phyloP scores from a whole-genome alignment of 176 grass and related monocot species.

The Eleusine coracana region DNA sequence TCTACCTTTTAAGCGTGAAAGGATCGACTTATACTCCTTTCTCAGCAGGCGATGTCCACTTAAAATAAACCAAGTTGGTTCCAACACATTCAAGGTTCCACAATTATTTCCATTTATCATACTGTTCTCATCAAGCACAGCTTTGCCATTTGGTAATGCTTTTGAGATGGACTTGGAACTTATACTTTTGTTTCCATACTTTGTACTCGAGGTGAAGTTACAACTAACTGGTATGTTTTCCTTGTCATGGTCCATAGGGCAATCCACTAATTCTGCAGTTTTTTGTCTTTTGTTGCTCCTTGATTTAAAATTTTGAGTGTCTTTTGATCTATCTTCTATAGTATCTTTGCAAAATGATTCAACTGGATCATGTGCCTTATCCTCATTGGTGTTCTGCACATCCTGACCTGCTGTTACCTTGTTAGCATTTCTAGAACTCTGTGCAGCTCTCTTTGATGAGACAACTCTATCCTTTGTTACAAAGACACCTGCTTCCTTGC shows the following conservation, averaged over 20 bases:
- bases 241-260: slow-evolving; percentile 51
- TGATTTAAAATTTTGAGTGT: slow-evolving; percentile 1
- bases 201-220: slow-evolving; percentile 32
- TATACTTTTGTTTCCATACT: not conserved
- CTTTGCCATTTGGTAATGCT: slow-evolving; percentile 32
- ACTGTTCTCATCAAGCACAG: not conserved
- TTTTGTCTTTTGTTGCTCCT: slow-evolving; percentile 49
- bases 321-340: slow-evolving; percentile 29
- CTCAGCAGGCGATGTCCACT: slow-evolving; percentile 75
- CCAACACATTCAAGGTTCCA: slow-evolving; percentile 43
- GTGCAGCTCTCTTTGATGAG: slow-evolving; percentile 20
- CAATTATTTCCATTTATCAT: slow-evolving; percentile 29
- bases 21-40: slow-evolving; percentile 72
- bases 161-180: slow-evolving; percentile 41
- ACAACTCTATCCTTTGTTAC: slow-evolving; percentile 36
- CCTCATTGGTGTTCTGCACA: slow-evolving; percentile 9
- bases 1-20: slow-evolving; percentile 65
- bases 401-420: slow-evolving; percentile 24
- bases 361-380: slow-evolving; percentile 17
- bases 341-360: slow-evolving; percentile 37
- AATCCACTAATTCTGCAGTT: slow-evolving; percentile 30
- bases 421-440: slow-evolving; percentile 33
- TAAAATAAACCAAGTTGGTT: slow-evolving; percentile 77
- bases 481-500: slow-evolving; percentile 28
- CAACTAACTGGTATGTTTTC: slow-evolving; percentile 60